Percentiles rank a stretch among this genome's conserved stretches.
Evolutionary conservation across 352 stramenopile species (phyloP).

Genomic region (Saprolegnia diclina): DNA sequence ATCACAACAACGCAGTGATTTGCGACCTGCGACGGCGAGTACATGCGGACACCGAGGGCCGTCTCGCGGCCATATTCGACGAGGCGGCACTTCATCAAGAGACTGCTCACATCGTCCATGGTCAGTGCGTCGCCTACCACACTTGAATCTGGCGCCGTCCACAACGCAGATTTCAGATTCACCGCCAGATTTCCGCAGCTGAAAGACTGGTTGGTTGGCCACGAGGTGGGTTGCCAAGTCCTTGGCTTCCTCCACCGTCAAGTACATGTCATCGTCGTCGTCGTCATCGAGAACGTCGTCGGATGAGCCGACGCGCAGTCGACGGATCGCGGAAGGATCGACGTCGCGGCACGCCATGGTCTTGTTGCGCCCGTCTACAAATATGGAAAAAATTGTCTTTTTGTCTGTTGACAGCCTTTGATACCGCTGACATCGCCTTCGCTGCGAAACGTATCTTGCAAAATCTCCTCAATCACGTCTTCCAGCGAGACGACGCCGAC

Average conservation of each 20-base stretch:
- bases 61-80: constrained; percentile 30
- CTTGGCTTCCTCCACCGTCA: constrained; percentile 4
- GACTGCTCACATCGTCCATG: neutral
- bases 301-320: neutral
- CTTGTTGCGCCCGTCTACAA: neutral
- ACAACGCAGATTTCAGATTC: neutral
- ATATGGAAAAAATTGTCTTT: neutral
- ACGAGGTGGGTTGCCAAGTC: neutral
- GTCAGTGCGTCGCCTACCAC: neutral
- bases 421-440: constrained; percentile 78
- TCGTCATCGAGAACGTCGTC: neutral
- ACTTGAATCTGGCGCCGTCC: neutral
- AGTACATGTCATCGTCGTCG: constrained; percentile 7
- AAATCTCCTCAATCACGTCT: constrained; percentile 98
- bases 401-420: too few relatives aligned
- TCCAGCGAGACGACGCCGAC: constrained; percentile 97
- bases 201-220: constrained; percentile 4
- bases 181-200: constrained; percentile 1
- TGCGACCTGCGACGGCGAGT: constrained; percentile 32
- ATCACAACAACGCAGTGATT: constrained; percentile 38
- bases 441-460: constrained; percentile 94
- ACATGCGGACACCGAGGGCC: constrained; percentile 28
- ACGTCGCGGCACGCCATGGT: neutral
- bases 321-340: constrained; percentile 6
- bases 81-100: constrained; percentile 30